These are phyloP conservation scores for Acanthamoeba pearcei DNA, from an alignment of 208 protist genomes.

Conservation along the genomic window DNA sequence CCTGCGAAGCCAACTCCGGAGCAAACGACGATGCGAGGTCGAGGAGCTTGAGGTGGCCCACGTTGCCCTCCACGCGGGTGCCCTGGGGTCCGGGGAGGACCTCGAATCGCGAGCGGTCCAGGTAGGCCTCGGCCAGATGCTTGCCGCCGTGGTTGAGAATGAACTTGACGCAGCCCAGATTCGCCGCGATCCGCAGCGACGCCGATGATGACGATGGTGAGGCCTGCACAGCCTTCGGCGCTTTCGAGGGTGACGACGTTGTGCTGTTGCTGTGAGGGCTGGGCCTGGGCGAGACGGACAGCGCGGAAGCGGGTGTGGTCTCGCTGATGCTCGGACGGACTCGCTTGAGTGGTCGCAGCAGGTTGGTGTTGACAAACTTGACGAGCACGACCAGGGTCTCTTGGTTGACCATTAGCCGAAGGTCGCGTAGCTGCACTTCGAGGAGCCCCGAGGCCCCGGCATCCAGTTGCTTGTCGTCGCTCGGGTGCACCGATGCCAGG, in stretches of 20 bases:
- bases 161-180: constrained; percentile 46
- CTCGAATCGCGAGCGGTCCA: constrained; percentile 21
- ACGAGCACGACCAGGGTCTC: constrained; percentile 38
- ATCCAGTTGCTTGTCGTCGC: not conserved
- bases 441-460: not conserved
- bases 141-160: constrained; percentile 17
- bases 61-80: constrained; percentile 27
- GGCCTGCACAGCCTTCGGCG: not conserved
- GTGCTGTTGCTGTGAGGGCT: not conserved
- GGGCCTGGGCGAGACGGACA: not conserved
- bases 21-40: constrained; percentile 21
- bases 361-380: constrained; percentile 63
- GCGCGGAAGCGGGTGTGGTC: not conserved
- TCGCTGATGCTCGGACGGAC: not conserved
- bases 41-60: constrained; percentile 42
- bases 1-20: not conserved
- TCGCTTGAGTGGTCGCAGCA: constrained; percentile 22
- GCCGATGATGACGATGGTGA: not conserved
- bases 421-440: constrained; percentile 31
- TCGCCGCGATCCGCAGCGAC: not conserved
- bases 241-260: not conserved
- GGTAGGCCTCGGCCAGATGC: constrained; percentile 35
- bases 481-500: not conserved
- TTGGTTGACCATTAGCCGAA: constrained; percentile 56
- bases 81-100: not conserved